Evolutionary conservation across 164 flowering plant genomes (phyloP).

Genomic region (Magnolia changhungtana): DNA sequence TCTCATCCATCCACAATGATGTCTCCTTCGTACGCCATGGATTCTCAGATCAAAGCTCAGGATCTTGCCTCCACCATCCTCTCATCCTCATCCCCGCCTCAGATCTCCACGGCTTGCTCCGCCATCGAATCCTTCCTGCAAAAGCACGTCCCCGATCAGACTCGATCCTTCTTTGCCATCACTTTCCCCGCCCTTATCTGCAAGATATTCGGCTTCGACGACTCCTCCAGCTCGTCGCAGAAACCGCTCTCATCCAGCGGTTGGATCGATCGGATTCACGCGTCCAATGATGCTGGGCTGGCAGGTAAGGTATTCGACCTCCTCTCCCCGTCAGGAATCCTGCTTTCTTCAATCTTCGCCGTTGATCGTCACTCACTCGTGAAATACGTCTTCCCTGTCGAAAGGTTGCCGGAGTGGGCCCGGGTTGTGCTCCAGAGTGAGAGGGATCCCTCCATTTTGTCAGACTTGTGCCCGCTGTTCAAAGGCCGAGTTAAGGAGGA

Average conservation of each 20-base stretch:
- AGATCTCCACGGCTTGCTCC: conserved; percentile 50
- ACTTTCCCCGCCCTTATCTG: conserved; percentile 74
- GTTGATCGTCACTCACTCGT: conserved; percentile 65
- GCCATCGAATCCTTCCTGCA: conserved; percentile 61
- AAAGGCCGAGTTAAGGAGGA: conserved; percentile 50
- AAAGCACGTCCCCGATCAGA: conserved; percentile 60
- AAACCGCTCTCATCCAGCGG: conserved; percentile 24
- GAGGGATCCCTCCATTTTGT: conserved; percentile 35
- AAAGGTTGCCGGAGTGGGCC: conserved; percentile 79
- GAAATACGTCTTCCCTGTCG: conserved; percentile 70
- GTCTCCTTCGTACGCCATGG: conserved; percentile 55
- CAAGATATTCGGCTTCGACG: conserved; percentile 70
- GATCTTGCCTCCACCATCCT: conserved; percentile 54
- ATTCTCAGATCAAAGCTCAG: conserved; percentile 55
- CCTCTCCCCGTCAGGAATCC: conserved; percentile 55
- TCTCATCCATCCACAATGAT: conserved; percentile 26
- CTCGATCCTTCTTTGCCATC: conserved; percentile 69
- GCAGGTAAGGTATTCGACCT: conserved; percentile 41
- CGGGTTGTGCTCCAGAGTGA: conserved; percentile 45
- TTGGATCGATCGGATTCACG: conserved; percentile 55
- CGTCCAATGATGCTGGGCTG: conserved; percentile 34
- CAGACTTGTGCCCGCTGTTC: conserved; percentile 61
- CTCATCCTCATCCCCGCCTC: conserved; percentile 47
- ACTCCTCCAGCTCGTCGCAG: conserved; percentile 20
- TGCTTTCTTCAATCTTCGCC: conserved; percentile 48